Evolutionary conservation across 345 rosid genomes (phyloP), one percentile per base, ranked within the genome.

Genomic region (Corchorus capsularis): DNA sequence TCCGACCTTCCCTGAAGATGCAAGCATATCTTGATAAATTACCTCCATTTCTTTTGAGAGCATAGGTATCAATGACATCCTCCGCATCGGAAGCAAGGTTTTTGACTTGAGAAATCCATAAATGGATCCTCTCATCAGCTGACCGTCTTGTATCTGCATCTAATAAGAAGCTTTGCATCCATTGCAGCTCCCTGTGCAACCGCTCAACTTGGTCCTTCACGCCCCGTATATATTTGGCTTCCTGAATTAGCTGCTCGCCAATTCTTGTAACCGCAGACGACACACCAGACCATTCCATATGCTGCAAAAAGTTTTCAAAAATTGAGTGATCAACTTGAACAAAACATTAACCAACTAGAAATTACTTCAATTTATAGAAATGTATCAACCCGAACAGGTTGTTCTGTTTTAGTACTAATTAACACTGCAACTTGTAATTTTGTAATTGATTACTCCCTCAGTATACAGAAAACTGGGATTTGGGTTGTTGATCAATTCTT

Each of bases 101-200:
- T 52, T 70, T 71, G 64, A 77, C 53, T 27, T 63, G 35, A 2
- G 71, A 9, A 19, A 71, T 75, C 41, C 63, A 49, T 16, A 17
- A 8, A 14, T n/a, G 70, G 7, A 62, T 3, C 9, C 8, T 0
- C 22, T 27, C 65, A 27, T 11, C 32, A 11, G 8, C 19, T 22
- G n/a, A n/a, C n/a, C 15, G 14, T 22, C 43, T 77, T 20, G 32
- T 5, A 13, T 45, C 76, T 15, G 71, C 65, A n/a, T 71, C 76
- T 14, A 9, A 17, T 37, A 71, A 41, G 43, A 41, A 70, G 70
- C 53, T 50, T 41, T 63, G 56, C 64, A 77, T 77, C 54, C 64
- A 43, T 2, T 8, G 45, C 2, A 71, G 59, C 62, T 77, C 80
- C 6, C 2, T 41, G 62, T 50, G 47, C 75, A 77, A 27, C 12